phyloP scores from a whole-genome alignment of 2,329 filamentous ascomycete genomes.

The Sporothrix dimorphospora region DNA sequence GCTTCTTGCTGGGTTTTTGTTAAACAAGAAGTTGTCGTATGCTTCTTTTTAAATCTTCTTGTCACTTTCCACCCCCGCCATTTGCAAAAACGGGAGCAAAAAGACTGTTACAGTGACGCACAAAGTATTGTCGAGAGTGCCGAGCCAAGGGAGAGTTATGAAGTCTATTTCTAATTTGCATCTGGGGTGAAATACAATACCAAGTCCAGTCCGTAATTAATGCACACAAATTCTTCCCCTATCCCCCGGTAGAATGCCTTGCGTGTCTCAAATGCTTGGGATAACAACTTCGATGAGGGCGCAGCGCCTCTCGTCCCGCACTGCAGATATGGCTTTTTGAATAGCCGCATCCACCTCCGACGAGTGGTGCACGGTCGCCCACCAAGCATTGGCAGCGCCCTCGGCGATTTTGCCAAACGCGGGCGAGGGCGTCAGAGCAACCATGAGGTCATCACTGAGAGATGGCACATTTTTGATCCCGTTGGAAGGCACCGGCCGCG shows the following conservation, averaged over 20 bases:
- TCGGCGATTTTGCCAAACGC: conserved; percentile 14
- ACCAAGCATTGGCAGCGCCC: conserved; percentile 14
- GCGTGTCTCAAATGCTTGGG: neutral
- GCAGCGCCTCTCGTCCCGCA: neutral
- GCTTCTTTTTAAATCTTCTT: no score
- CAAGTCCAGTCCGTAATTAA: neutral
- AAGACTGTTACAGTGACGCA: neutral
- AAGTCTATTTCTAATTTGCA: no score
- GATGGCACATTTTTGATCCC: neutral
- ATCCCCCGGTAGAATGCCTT: neutral
- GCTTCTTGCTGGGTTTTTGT: conserved; percentile 35
- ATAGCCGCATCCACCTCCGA: neutral
- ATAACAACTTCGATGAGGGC: neutral
- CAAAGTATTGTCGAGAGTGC: neutral
- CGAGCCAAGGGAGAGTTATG: no score
- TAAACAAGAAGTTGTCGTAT: conserved; percentile 32
- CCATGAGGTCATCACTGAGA: conserved; percentile 14
- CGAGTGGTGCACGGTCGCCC: neutral
- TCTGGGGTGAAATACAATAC: no score
- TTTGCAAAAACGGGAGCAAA: no score
- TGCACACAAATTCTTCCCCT: neutral
- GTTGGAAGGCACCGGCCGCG: neutral
- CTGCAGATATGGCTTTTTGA: neutral
- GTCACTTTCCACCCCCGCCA: no score
- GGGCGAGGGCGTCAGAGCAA: neutral